A percentile compares a stretch with the other conserved stretches of the same genome.
Evolutionary conservation across 345 rosid species (phyloP).

Genomic region (Syzygium oleosum): DNA sequence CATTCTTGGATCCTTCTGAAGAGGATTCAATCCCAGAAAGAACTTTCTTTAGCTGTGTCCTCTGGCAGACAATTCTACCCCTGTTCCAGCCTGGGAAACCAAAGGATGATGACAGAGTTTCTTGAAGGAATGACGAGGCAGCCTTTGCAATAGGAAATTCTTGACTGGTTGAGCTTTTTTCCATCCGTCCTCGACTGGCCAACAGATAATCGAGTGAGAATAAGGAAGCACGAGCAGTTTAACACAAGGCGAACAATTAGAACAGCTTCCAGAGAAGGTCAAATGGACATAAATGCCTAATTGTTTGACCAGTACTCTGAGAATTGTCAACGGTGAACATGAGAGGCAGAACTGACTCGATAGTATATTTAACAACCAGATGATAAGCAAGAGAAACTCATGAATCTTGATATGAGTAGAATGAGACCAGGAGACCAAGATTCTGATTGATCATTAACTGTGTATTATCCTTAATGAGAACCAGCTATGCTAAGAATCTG

Average conservation of each 20-base stretch:
- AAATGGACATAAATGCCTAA: background rate
- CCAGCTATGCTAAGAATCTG: background rate
- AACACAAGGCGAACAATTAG: background rate
- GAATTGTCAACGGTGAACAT: background rate
- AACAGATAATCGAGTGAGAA: background rate
- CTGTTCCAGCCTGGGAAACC: conserved; percentile 71
- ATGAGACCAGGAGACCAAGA: background rate
- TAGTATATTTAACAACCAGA: background rate
- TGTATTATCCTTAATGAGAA: background rate
- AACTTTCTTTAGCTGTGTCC: conserved; percentile 67
- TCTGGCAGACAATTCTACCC: conserved; percentile 83
- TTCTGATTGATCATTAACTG: background rate
- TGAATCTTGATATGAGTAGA: background rate
- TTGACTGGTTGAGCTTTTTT: conserved; percentile 47
- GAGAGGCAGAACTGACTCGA: background rate
- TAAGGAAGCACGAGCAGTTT: background rate
- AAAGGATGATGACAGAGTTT: conserved; percentile 54
- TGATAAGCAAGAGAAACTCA: background rate
- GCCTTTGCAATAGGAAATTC: conserved; percentile 59
- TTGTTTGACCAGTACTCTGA: background rate
- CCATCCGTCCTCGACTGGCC: conserved; percentile 64
- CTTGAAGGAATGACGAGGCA: conserved; percentile 55
- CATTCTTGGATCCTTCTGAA: conserved; percentile 32
- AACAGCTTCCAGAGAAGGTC: background rate
- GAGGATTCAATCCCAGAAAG: conserved; percentile 33